Percentiles rank a stretch among this genome's conserved stretches.
phyloP scores from a whole-genome alignment of 768 basidiomycete genomes.

The Suillus placidus region DNA sequence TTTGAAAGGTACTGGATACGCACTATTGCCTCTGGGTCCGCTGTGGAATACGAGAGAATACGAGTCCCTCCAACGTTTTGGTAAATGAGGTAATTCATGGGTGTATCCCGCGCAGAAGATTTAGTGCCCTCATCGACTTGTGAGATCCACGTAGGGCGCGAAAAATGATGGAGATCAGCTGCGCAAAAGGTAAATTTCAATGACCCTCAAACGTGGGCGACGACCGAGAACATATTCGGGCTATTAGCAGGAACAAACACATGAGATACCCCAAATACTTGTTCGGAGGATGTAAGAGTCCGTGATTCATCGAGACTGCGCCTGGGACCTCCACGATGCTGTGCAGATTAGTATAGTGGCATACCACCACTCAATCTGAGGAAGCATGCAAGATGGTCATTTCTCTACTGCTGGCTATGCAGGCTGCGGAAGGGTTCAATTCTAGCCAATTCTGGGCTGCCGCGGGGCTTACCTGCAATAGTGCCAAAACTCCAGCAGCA shows the following conservation, averaged over 20 bases:
- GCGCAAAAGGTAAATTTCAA: conserved; percentile 9
- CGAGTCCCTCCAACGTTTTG: conserved; percentile 27
- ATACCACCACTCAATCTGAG: conserved; percentile 43
- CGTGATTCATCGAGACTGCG: conserved; percentile 32
- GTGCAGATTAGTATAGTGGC: conserved; percentile 22
- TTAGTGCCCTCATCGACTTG: conserved; percentile 15
- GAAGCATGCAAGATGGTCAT: conserved; percentile 37
- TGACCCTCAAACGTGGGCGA: conserved; percentile 2
- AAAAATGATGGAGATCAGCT: conserved; percentile 27
- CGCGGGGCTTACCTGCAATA: conserved; percentile 35
- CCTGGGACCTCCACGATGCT: conserved; percentile 17
- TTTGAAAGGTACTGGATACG: conserved; percentile 33
- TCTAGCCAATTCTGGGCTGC: conserved; percentile 14
- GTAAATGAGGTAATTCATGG: conserved; percentile 27
- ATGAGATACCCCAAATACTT: conserved; percentile 45
- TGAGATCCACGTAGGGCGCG: conserved; percentile 29
- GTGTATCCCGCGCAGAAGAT: conserved; percentile 20
- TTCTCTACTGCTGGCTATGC: conserved; percentile 39
- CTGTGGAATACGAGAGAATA: conserved; percentile 25
- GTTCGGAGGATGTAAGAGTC: conserved; percentile 45
- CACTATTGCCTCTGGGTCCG: conserved; percentile 37
- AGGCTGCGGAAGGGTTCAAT: conserved; percentile 30
- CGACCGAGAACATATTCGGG: conserved; percentile 25
- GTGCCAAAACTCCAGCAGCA: conserved; percentile 47
- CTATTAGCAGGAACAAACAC: conserved; percentile 29